Evolutionary conservation across 2,329 filamentous ascomycete genomes (phyloP), one percentile per base, ranked within the genome.

Genomic region (Clarireedia homoeocarpa): DNA sequence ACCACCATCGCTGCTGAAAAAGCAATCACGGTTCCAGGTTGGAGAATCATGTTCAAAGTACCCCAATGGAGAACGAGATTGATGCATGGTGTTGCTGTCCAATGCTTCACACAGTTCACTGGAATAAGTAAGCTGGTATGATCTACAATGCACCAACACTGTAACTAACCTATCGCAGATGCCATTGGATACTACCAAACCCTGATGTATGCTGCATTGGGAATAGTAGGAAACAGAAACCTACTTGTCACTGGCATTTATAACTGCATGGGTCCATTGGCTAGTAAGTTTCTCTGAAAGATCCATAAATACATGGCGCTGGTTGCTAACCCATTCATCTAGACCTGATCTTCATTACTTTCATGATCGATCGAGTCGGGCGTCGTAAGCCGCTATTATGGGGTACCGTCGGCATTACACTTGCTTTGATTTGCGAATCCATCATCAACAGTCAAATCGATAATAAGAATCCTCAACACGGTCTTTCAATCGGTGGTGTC

Each of bases 71-170:
- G 84, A 64, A 84, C 76, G 48, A 75, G 84, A 15, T 76, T 86
- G 51, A 68, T 84, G 60, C 79, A 85, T 58, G 84, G 80, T 23
- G 78, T 78, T 44, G 70, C 81, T 34, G 78, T 85, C 40, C 83
- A 88, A 66, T 76, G 83, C 58, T 84, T 87, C 63, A 82, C 83
- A 2, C 83, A 86, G 60, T 78, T 86, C 63, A 79, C 76, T n/a
- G 81, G 80, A 45, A 80, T 81, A 63, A 80, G 64, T 65, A 56
- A 45, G 63, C 56, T 53, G 9, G 12, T 48, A 2, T 12, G 1
- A 26, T 3, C 9, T 48, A 17, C 1, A 7, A 6, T 0, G 12
- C 1, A 2, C 2, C 2, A 12, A 34, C 5, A 34, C 30, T 12
- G 4, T 26, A 27, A 27, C 55, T 61, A 39, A 61, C 34, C 14